phyloP scores from a whole-genome alignment of 768 basidiomycete species.

The Suillus subaureus region DNA sequence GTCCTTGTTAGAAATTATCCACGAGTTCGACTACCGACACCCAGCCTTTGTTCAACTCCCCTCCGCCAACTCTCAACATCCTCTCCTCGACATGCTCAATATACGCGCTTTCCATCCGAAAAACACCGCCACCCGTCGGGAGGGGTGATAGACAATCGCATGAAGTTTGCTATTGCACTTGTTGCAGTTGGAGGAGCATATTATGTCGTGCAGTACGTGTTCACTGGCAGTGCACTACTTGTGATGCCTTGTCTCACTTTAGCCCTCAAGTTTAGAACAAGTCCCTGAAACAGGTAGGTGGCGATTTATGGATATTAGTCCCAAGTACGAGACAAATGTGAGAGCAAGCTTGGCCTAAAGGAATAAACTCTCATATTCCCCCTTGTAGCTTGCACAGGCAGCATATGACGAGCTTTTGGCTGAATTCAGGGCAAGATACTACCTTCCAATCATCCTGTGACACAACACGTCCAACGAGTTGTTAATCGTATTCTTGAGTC shows the following conservation, averaged over 20 bases:
- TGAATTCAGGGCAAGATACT: conserved; percentile 60
- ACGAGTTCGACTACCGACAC: not conserved
- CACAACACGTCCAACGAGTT: conserved; percentile 69
- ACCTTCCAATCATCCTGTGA: conserved; percentile 65
- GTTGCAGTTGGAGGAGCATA: conserved; percentile 26
- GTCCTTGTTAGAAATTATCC: not conserved
- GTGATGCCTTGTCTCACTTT: not conserved
- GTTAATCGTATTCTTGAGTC: conserved; percentile 68
- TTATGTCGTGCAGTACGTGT: conserved; percentile 31
- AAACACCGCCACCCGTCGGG: conserved; percentile 3
- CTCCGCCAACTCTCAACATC: conserved; percentile 24
- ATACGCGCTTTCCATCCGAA: conserved; percentile 29
- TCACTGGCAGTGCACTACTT: not conserved
- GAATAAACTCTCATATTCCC: conserved; percentile 2
- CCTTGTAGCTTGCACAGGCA: conserved; percentile 44
- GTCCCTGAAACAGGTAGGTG: conserved; percentile 86
- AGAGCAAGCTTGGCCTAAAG: conserved; percentile 15
- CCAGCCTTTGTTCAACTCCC: not conserved
- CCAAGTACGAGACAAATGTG: conserved; percentile 57
- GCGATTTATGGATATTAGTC: conserved; percentile 83
- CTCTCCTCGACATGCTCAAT: conserved; percentile 23
- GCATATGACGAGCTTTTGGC: conserved; percentile 45
- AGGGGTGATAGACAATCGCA: conserved; percentile 15
- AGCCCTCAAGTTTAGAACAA: conserved; percentile 65
- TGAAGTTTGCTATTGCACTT: conserved; percentile 22